These are phyloP conservation scores for Fusarium penzigii DNA, from an alignment of 2,329 filamentous ascomycete genomes.

Conservation along the genomic window DNA sequence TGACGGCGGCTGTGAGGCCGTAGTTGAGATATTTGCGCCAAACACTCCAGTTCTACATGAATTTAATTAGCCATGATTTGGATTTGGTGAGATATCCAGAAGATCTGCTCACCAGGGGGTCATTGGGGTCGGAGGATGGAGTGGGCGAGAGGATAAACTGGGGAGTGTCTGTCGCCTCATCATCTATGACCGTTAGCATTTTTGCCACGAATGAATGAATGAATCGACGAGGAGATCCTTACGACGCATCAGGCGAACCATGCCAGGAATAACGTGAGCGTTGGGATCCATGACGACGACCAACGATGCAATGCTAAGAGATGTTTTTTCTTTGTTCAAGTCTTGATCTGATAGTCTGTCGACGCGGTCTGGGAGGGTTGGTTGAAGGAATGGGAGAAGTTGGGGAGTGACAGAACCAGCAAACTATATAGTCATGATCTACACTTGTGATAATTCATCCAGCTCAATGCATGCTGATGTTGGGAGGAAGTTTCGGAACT, in stretches of 20 bases:
- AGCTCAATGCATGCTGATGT: no score
- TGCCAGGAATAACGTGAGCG: conserved; percentile 12
- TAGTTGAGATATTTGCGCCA: conserved; percentile 34
- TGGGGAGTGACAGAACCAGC: no score
- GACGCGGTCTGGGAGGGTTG: no score
- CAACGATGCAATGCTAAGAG: neutral
- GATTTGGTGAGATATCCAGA: neutral
- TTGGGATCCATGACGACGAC: conserved; percentile 11
- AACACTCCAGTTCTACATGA: conserved; percentile 31
- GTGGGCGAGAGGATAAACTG: conserved; percentile 20
- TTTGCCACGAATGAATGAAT: neutral
- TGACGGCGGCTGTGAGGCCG: conserved; percentile 27
- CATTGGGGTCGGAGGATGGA: conserved; percentile 32
- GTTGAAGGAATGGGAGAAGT: no score
- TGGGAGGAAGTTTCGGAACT: no score
- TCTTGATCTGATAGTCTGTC: neutral
- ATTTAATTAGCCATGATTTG: neutral
- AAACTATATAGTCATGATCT: no score
- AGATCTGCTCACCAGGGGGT: conserved; percentile 28
- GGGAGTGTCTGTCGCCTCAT: conserved; percentile 17
- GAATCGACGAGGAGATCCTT: neutral
- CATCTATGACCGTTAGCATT: conserved; percentile 6
- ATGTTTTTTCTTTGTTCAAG: neutral
- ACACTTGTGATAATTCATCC: no score
- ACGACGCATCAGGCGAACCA: conserved; percentile 20